Evolutionary conservation across 768 basidiomycete genomes (phyloP), one percentile per base, ranked within the genome.

Genomic region (Pulveroboletus sp.): DNA sequence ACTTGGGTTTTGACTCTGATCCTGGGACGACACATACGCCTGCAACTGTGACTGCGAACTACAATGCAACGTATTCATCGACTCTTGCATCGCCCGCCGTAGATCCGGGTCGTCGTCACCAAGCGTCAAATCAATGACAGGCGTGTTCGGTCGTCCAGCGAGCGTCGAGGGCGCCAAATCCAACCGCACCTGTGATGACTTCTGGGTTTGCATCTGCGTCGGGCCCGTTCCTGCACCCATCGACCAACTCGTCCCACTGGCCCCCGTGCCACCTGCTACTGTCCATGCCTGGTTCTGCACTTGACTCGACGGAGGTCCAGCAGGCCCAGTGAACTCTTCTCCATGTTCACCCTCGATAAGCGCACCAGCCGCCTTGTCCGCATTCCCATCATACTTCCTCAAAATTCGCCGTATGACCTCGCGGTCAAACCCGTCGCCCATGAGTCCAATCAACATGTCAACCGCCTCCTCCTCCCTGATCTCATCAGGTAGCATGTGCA

Each of bases 81-180:
- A 82, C 39, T 80, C 75, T 43, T 76, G 68, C 54, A 84, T 59
- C 14, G 82, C 80, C 6, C 76, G 76, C 30, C 68, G 70, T 24
- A 82, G 65, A 17, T 81, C 71, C 38, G 57, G 65, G 37, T 77
- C 76, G n/a, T 80, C 78, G 24, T 84, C 83, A 36, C 35, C 35
- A 7, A 57, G 68, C 5, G 83, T 86, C 39, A 87, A 71, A 65
- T 87, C 84, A 39, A 86, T 83, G 6, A 73, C 57, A 4, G 67
- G 66, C 24, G 66, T 62, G 30, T 59, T 67, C 2, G 63, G 59
- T 6, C 68, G 55, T 26, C 51, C 58, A 27, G 41, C 24, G 5
- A 60, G 49, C 48, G 51, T 33, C 15, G 51, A 24, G 30, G 46
- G 9, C 9, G 30, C 43, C 9, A n/a, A 36, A 35, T 59, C 57